Conservation (phyloP, 352 stramenopile species). For the Globisporangium takayamanum region DNA sequence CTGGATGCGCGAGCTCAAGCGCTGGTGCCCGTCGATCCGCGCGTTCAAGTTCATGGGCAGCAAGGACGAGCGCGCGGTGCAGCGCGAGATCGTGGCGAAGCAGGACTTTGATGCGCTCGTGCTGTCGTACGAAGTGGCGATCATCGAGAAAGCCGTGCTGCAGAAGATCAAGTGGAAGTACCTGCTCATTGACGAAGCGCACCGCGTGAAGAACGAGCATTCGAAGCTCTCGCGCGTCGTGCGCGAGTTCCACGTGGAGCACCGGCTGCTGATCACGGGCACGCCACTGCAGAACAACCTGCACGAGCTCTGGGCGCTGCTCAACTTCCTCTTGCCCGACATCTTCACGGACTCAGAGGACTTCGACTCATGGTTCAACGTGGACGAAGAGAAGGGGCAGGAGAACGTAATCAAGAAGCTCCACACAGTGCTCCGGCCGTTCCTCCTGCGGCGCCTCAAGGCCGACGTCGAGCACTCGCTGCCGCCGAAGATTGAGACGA, state of each 20-base stretch:
- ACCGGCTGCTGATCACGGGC: conserved; percentile 94
- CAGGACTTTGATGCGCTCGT: conserved; percentile 92
- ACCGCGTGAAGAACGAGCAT: conserved; percentile 97
- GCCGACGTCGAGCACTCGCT: conserved; percentile 95
- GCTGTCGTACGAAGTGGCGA: conserved; percentile 90
- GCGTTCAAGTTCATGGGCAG: conserved; percentile 96
- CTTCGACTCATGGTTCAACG: conserved; percentile 99
- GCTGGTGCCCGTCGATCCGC: conserved; percentile 93
- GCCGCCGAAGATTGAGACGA: conserved; percentile 98
- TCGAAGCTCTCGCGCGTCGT: conserved; percentile 86
- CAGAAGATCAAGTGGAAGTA: conserved; percentile 96
- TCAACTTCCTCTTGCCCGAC: conserved; percentile 98
- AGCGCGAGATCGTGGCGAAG: conserved; percentile 80
- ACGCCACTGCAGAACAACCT: conserved; percentile 99
- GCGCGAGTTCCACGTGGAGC: conserved; percentile 90
- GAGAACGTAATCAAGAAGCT: conserved; percentile 97
- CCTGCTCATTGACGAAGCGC: conserved; percentile 97
- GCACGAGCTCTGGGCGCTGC: conserved; percentile 98
- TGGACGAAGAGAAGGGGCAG: conserved; percentile 93
- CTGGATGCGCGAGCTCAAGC: conserved; percentile 98
- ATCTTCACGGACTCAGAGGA: conserved; percentile 95
- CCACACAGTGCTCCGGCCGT: conserved; percentile 96
- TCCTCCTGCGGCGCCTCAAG: conserved; percentile 98
- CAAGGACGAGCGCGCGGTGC: conserved; percentile 91
- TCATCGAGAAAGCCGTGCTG: conserved; percentile 91